A percentile compares a stretch with the other conserved stretches of the same genome.
Evolutionary conservation across 2,329 filamentous ascomycete genomes (phyloP).

Genomic region (Ophiosphaerella narmari): DNA sequence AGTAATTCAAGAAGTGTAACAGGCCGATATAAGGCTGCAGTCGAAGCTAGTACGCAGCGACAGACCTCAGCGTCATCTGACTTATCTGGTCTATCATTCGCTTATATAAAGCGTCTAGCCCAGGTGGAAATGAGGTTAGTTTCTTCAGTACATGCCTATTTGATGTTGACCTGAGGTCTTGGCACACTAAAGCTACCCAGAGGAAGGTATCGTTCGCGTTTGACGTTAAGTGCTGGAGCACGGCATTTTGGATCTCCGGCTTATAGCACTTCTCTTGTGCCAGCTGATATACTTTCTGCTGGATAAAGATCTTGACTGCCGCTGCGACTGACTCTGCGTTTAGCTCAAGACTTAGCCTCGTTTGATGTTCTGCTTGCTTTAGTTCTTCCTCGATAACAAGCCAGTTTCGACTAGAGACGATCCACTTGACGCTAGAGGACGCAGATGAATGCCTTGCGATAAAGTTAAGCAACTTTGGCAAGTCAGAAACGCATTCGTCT

Average conservation of each 20-base stretch:
- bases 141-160: conserved; percentile 21
- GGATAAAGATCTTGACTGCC: conserved; percentile 48
- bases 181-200: neutral
- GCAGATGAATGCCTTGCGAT: neutral
- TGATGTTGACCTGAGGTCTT: conserved; percentile 23
- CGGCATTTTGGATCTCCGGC: conserved; percentile 18
- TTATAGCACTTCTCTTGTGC: conserved; percentile 39
- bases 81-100: conserved; percentile 46
- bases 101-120: conserved; percentile 46
- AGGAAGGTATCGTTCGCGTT: too few species aligned
- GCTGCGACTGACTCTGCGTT: conserved; percentile 28
- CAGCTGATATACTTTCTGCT: conserved; percentile 39
- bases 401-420: conserved; percentile 14
- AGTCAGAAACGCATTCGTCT: conserved; percentile 10
- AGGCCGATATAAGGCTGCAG: conserved; percentile 19
- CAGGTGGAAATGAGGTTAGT: conserved; percentile 26
- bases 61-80: conserved; percentile 26
- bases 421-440: conserved; percentile 6
- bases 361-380: neutral
- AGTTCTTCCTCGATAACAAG: conserved; percentile 38
- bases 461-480: neutral
- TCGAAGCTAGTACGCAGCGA: conserved; percentile 40
- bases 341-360: conserved; percentile 31
- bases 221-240: too few species aligned
- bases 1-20: neutral